These are phyloP conservation scores for Colletotrichum ledebouriae DNA, from an alignment of 2,329 filamentous ascomycete species.

Conservation along the genomic window DNA sequence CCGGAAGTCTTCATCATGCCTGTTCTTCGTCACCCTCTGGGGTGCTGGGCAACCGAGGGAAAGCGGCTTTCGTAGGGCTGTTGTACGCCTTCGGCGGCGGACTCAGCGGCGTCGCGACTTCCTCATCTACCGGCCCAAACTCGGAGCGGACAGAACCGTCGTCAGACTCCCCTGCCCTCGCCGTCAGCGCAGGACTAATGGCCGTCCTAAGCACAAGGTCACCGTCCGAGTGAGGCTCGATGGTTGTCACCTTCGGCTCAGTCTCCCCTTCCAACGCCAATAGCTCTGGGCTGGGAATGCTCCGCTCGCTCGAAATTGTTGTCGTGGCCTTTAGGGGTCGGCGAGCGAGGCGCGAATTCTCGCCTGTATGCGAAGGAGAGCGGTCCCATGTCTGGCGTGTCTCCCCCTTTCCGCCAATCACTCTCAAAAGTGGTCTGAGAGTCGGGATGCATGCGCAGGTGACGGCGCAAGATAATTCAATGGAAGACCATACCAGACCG, in stretches of 20 bases:
- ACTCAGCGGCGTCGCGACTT: conserved; percentile 34
- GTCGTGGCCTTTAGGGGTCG: conserved; percentile 18
- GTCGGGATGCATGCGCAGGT: conserved; percentile 38
- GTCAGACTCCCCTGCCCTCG: conserved; percentile 23
- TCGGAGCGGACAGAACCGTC: conserved; percentile 14
- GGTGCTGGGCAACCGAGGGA: background rate
- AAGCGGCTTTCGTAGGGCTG: conserved; percentile 14
- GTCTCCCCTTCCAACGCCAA: background rate
- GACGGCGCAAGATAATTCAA: conserved; percentile 35
- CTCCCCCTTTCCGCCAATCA: background rate
- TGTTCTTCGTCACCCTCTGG: background rate
- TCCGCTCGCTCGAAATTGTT: conserved; percentile 28
- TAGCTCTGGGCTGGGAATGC: conserved; percentile 6
- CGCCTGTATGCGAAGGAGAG: background rate
- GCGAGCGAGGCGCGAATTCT: background rate
- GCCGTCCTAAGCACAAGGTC: background rate
- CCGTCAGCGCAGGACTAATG: conserved; percentile 21
- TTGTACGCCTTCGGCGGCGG: conserved; percentile 30
- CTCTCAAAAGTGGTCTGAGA: conserved; percentile 28
- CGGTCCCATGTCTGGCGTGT: background rate
- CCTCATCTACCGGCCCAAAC: conserved; percentile 17
- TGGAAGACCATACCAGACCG: conserved; percentile 26
- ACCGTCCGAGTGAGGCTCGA: background rate
- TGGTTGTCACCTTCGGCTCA: conserved; percentile 10
- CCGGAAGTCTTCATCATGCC: too few species aligned